Evolutionary conservation across 805 yeast species (phyloP), one percentile per base, ranked within the genome.

Genomic region (Cyberlindnera maritima): DNA sequence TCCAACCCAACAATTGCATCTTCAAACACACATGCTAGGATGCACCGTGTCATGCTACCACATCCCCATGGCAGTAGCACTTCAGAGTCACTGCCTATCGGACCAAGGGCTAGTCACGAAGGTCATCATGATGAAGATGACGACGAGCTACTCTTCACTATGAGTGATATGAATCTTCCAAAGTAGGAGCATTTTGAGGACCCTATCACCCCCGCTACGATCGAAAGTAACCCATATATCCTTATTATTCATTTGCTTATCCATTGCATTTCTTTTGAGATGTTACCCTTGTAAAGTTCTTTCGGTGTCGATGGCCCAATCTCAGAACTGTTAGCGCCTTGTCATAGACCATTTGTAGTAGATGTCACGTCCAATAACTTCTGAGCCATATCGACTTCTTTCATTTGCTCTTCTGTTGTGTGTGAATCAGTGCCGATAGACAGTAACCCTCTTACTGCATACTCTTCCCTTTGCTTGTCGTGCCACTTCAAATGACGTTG

Each of bases 101-200:
- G 37, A 19, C 17, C 28, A 12, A 20, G 21, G 11, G 19, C 11
- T n/a, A 14, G 19, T 18, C 39, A 23, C 14, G 18, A 28, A 69
- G 62, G 38, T 68, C 67, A 64, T 17, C 63, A 58, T 12, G 63
- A 58, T 12, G 58, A 53, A 0, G 62, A 66, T 5, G 83, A 79
- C 28, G 85, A 79, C 20, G 88, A 83, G 43, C 65, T 84, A 47
- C 65, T 83, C 39, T 82, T 83, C 62, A 77, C 86, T 19, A 83
- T 82, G 89, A 83, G 88, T 60, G 89, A 83, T 57, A 83, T 83
- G 88, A 79, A 77, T 57, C 59, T 76, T 25, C 53, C 62, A n/a
- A 58, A 56, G 31, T 51, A 44, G n/a, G n/a, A n/a, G n/a, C n/a
- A n/a, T n/a, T n/a, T n/a, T n/a, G n/a, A n/a, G n/a, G n/a, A n/a